A percentile compares a stretch with the other conserved stretches of the same genome.
Evolutionary conservation across 495 filamentous ascomycete genomes (phyloP).

Genomic region (Letharia columbiana): DNA sequence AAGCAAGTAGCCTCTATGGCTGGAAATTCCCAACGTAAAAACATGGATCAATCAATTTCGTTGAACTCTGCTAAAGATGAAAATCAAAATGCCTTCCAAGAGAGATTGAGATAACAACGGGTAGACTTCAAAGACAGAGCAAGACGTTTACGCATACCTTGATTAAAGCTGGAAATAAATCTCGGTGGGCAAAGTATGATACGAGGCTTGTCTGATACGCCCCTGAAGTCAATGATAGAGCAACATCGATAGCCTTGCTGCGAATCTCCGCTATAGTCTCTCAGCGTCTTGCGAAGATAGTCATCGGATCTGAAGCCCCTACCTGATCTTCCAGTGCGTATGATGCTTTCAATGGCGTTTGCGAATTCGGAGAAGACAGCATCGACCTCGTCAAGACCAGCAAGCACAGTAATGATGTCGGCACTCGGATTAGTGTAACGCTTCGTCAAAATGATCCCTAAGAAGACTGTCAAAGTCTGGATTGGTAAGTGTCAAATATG

Average conservation of each 20-base stretch:
- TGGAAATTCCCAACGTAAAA: background rate
- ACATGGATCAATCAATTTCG: background rate
- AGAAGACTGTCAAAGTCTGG: slow-evolving; percentile 84
- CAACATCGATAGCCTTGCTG: slow-evolving; percentile 69
- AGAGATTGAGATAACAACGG: background rate
- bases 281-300: slow-evolving; percentile 13
- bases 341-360: slow-evolving; percentile 64
- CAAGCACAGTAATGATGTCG: slow-evolving; percentile 82
- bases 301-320: slow-evolving; percentile 29
- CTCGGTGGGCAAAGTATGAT: slow-evolving; percentile 90
- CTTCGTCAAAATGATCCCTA: slow-evolving; percentile 71
- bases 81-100: background rate
- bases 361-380: slow-evolving; percentile 83
- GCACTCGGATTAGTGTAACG: slow-evolving; percentile 94
- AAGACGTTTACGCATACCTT: slow-evolving; percentile 49
- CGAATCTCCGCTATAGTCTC: slow-evolving; percentile 54
- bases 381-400: slow-evolving; percentile 82
- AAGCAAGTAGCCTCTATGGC: background rate
- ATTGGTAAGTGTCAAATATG: slow-evolving; percentile 34
- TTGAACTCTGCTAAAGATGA: background rate
- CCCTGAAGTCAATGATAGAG: slow-evolving; percentile 77
- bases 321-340: slow-evolving; percentile 69
- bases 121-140: background rate
- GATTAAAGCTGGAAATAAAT: slow-evolving; percentile 90
- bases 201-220: slow-evolving; percentile 89